Evolutionary conservation across 306 rosid genomes (phyloP).

Genomic region (Vigna nakashimae): DNA sequence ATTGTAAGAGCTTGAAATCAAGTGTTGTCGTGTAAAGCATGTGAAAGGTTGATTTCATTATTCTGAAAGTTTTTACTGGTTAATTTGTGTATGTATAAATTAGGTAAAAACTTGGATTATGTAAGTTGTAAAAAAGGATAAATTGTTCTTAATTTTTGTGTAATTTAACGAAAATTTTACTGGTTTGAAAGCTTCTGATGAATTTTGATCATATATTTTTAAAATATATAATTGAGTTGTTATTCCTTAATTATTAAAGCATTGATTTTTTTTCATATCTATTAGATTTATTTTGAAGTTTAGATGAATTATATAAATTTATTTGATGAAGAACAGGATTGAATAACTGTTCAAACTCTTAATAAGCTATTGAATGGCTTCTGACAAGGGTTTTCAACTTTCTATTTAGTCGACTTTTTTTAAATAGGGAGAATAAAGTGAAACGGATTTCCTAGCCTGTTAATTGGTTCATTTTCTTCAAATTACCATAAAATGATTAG

Average conservation of each 20-base stretch:
- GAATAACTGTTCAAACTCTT: neutral
- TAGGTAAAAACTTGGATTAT: neutral
- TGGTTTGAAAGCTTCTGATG: neutral
- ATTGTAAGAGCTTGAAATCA: neutral
- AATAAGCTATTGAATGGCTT: neutral
- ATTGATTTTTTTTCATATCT: too few relatives aligned
- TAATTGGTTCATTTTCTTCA: too few relatives aligned
- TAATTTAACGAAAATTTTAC: too few relatives aligned
- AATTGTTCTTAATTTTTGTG: neutral
- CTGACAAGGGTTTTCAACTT: too few relatives aligned
- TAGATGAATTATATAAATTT: neutral
- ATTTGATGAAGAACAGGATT: neutral
- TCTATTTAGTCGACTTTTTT: too few relatives aligned
- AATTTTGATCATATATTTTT: too few relatives aligned
- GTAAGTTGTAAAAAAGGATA: neutral
- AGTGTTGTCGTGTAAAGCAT: neutral
- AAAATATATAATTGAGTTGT: too few relatives aligned
- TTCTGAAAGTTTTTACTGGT: neutral
- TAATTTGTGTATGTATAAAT: neutral
- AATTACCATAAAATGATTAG: too few relatives aligned
- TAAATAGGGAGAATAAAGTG: too few relatives aligned
- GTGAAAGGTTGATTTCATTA: neutral
- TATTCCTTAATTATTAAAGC: too few relatives aligned
- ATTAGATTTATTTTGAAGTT: too few relatives aligned
- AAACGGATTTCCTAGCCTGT: too few relatives aligned